Percentiles rank a stretch among this genome's conserved stretches.
Evolutionary conservation across 2,329 filamentous ascomycete species (phyloP).

Genomic region (Penicillium paneum): DNA sequence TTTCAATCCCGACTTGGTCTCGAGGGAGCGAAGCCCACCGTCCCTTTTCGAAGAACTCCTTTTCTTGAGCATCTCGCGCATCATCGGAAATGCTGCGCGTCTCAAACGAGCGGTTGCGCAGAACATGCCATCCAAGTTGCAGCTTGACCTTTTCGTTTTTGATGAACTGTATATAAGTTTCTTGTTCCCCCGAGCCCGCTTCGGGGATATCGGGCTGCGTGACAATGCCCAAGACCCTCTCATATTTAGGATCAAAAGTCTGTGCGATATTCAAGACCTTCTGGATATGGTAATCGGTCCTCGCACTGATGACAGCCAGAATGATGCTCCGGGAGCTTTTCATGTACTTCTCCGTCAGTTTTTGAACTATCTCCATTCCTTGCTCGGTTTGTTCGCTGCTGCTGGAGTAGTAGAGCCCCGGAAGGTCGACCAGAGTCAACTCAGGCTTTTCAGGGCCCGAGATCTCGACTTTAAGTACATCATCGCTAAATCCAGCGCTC

Average conservation of each 20-base stretch:
- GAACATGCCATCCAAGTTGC: conserved; percentile 19
- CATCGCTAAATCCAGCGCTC: neutral
- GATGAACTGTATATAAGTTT: neutral
- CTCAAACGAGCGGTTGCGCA: conserved; percentile 47
- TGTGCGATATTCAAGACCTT: neutral
- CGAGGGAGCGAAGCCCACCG: conserved; percentile 27
- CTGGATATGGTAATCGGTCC: neutral
- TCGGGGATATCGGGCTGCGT: neutral
- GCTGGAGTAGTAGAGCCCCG: conserved; percentile 56
- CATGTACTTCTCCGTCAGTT: neutral
- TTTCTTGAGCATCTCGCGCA: conserved; percentile 33
- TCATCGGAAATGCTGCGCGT: conserved; percentile 24
- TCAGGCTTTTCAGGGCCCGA: neutral
- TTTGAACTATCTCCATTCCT: neutral
- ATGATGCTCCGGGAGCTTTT: neutral
- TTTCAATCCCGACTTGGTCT: conserved; percentile 31
- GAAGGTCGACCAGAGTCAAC: conserved; percentile 57
- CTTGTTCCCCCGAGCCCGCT: neutral
- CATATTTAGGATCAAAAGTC: neutral
- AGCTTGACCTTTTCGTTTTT: neutral
- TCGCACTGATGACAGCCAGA: neutral
- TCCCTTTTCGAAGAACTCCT: conserved; percentile 32
- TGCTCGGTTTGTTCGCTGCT: conserved; percentile 51
- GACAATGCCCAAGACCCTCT: neutral
- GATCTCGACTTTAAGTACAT: neutral